Evolutionary conservation across 23 red algal genomes (phyloP).

Genomic region (Pyropia yezoensis): DNA sequence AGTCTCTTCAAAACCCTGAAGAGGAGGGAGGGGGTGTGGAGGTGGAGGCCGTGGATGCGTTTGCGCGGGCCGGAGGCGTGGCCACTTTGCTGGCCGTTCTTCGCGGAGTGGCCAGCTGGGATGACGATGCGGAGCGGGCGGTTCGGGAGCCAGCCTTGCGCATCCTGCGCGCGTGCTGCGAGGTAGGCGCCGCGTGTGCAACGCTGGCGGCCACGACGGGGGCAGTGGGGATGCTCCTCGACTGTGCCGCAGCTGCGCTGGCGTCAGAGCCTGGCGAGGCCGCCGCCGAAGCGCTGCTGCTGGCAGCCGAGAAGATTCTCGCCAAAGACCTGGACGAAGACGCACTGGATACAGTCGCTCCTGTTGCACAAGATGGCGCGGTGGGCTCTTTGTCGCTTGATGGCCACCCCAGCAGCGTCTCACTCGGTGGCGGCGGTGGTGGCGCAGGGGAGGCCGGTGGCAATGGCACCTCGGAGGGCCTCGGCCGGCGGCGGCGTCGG

Average conservation of each 20-base stretch:
- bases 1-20: slow-evolving; percentile 32
- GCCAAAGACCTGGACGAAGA: slow-evolving; percentile 28
- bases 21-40: slow-evolving; percentile 19
- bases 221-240: slow-evolving; percentile 42
- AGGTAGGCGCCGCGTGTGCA: slow-evolving; percentile 27
- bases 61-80: slow-evolving; percentile 45
- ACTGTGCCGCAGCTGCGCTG: slow-evolving; percentile 62
- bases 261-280: slow-evolving; percentile 25
- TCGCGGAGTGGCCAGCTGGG: slow-evolving; percentile 32
- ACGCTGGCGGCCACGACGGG: slow-evolving; percentile 37
- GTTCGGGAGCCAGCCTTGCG: slow-evolving; percentile 36
- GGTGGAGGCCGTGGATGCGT: slow-evolving; percentile 16
- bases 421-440: too few relatives aligned
- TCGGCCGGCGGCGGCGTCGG: too few relatives aligned
- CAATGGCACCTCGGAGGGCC: too few relatives aligned
- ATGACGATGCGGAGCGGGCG: slow-evolving; percentile 39
- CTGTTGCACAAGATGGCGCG: too few relatives aligned
- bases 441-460: too few relatives aligned
- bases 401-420: too few relatives aligned
- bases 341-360: slow-evolving; percentile 1
- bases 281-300: slow-evolving; percentile 44
- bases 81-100: slow-evolving; percentile 39
- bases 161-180: slow-evolving; percentile 40
- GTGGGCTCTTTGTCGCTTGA: too few relatives aligned
- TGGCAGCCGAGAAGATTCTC: slow-evolving; percentile 46